These are phyloP conservation scores for Eragrostis nindensis DNA, from an alignment of 176 grass and related monocot genomes.

Conservation along the genomic window DNA sequence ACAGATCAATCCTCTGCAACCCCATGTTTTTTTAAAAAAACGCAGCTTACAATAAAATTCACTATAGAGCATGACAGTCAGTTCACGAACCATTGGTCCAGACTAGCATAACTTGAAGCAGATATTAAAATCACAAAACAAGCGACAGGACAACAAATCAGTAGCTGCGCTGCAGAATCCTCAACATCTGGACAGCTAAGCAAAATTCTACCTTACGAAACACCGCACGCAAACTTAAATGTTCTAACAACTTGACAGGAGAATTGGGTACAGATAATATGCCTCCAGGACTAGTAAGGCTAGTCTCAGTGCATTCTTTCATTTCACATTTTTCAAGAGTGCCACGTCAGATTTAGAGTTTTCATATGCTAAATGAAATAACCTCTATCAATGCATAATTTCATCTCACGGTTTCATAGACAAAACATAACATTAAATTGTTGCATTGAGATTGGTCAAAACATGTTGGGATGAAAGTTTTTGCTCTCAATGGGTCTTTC, in stretches of 20 bases:
- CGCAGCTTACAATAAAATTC: background rate
- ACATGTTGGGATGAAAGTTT: no score
- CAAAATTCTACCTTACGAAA: constrained; percentile 13
- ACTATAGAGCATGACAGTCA: background rate
- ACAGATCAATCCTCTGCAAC: constrained; percentile 5
- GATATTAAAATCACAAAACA: constrained; percentile 13
- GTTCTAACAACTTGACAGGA: constrained; percentile 34
- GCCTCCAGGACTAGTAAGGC: constrained; percentile 38
- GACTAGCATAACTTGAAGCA: background rate
- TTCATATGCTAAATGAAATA: no score
- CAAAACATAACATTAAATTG: no score
- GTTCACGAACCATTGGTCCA: background rate
- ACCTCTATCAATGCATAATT: no score
- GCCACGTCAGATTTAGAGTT: no score
- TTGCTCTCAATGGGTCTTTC: no score
- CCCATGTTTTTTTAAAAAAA: background rate
- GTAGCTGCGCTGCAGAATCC: constrained; percentile 1
- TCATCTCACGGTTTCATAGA: no score
- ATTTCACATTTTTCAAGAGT: no score
- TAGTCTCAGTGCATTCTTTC: no score
- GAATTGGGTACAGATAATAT: constrained; percentile 27
- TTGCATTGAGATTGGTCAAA: no score
- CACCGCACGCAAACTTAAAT: constrained; percentile 37
- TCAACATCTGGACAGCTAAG: constrained; percentile 26
- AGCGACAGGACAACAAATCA: constrained; percentile 1